phyloP scores from a whole-genome alignment of 176 grass and related monocot genomes.

The Rhipidocladum racemiflorum region DNA sequence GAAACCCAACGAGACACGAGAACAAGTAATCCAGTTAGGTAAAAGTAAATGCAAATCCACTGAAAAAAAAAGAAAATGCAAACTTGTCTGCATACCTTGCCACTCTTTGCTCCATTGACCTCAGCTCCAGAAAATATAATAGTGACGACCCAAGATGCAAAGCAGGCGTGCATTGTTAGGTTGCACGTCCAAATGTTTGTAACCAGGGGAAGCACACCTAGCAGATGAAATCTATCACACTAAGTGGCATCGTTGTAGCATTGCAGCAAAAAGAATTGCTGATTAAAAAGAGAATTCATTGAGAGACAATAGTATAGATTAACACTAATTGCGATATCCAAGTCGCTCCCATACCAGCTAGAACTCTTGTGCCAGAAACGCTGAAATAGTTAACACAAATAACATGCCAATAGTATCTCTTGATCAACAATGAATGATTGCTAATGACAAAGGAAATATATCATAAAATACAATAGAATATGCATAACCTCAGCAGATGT shows the following conservation, averaged over 20 bases:
- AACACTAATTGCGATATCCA: not conserved
- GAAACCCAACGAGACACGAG: too few species aligned
- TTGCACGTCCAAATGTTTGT: not conserved
- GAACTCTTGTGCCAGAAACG: not conserved
- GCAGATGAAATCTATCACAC: not conserved
- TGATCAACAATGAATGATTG: not conserved
- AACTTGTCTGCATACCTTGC: not conserved
- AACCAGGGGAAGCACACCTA: not conserved
- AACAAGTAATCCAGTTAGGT: not conserved
- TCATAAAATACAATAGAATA: not conserved
- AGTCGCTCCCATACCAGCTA: not conserved
- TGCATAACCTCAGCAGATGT: not conserved
- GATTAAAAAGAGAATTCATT: not conserved
- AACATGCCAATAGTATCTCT: not conserved
- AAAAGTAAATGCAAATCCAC: not conserved
- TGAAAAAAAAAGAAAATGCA: not conserved
- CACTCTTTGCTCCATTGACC: not conserved
- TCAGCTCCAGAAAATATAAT: not conserved
- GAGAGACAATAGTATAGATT: not conserved
- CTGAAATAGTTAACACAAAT: not conserved
- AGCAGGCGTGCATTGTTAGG: not conserved
- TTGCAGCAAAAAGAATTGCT: not conserved
- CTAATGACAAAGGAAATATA: not conserved
- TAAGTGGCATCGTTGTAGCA: not conserved
- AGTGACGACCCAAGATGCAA: not conserved